Evolutionary conservation across 1,139 yeast species (phyloP), one percentile per base, ranked within the genome.

Genomic region (Pichia sp.): DNA sequence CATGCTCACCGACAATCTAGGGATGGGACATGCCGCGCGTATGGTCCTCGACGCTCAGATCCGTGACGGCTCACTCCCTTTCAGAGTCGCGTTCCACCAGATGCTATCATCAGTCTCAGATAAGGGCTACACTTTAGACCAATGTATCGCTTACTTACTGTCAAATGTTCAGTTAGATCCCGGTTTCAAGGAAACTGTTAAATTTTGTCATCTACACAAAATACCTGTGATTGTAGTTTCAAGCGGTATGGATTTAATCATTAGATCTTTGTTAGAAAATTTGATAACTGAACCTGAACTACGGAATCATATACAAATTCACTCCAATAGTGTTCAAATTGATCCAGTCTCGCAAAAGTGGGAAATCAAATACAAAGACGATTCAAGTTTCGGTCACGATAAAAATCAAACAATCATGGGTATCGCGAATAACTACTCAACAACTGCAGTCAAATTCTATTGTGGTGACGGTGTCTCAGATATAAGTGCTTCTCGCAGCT

Each of bases 401-500:
- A 91, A 91, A 67, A 31, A 50, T 18, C 40, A 41, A 15, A 40
- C 42, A 11, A 48, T 48, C 20, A 20, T 21, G 22, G 22, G 23
- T n/a, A n/a, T n/a, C n/a, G n/a, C n/a, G n/a, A n/a, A n/a, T n/a
- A n/a, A n/a, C n/a, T n/a, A n/a, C n/a, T n/a, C n/a, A n/a, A n/a
- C n/a, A n/a, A n/a, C n/a, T n/a, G n/a, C n/a, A n/a, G 19, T 12
- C 5, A n/a, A 34, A 53, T 84, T 89, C 60, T 91, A 91, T 68
- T 84, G 95, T 58, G 98, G 98, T 43, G 98, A 91, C 60, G 99
- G 99, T 46, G 96, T 91, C 23, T 81, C 94, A 41, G 99, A 91
- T 61, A 69, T 91, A 52, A 78, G 88, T 47, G 98, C 98, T 21
- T 97, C 97, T 25, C 80, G 83, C 58, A 96, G 91, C 61, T 88